Evolutionary conservation across 768 basidiomycete species (phyloP), one percentile per base, ranked within the genome.

Genomic region (Mycena leptocephala): DNA sequence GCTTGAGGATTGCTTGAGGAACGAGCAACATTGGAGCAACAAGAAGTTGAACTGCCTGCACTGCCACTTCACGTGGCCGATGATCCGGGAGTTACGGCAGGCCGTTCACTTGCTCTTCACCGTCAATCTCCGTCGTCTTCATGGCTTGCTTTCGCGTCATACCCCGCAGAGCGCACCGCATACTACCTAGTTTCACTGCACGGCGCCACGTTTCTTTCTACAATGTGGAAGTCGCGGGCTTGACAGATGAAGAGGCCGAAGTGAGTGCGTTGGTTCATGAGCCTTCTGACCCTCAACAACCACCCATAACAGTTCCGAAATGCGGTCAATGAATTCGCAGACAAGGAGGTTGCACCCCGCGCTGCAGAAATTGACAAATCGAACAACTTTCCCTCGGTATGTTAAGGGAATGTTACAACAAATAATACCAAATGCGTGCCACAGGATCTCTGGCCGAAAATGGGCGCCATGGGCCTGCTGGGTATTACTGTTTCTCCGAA

Each of bases 401-500:
- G 73, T 74, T 13, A 81, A 77, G 91, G 75, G 9, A 51, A 22
- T 41, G 33, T 66, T n/a, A 66, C 74, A n/a, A 43, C 10, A 66
- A 72, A 46, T 56, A 26, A 76, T 53, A 24, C 26, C 37, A 24
- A 70, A 32, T 59, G 41, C 62, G 35, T 46, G 64, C 9, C 66
- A 77, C 80, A 97, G 95, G 93, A 95, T 82, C 86, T 98, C 48
- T 97, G 96, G 94, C 92, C 94, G 82, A 96, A 96, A 84, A 88
- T 99, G 58, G 96, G 97, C 6, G 90, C 91, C 26, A 98, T 99
- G 97, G 97, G 97, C 13, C 88, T 99, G 33, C 90, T 99, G 22
- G 97, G 97, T 71, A 88, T 95, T 30, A 99, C 97, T 6, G 96
- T 95, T 22, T 90, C 93, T 14, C 90, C 93, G 46, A 88, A 95